Percentiles rank a stretch among this genome's conserved stretches.
Evolutionary conservation across 1,284 basidiomycete species (phyloP).

Genomic region (Cutaneotrichosporon arboriforme): DNA sequence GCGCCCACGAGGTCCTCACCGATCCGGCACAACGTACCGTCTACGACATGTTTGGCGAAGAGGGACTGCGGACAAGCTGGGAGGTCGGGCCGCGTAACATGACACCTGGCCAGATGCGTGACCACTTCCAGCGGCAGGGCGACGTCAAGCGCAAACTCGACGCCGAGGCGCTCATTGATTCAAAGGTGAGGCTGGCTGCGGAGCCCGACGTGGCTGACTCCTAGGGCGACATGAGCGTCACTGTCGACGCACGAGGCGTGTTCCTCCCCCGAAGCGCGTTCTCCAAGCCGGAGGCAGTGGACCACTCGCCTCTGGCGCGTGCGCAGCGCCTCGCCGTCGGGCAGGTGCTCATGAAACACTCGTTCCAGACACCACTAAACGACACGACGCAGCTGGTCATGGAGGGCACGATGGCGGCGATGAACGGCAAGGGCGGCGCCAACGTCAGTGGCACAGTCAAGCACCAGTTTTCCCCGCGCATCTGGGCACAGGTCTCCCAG

Average conservation of each 20-base stretch:
- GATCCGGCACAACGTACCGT: constrained; percentile 51
- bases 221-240: constrained; percentile 36
- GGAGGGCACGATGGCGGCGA: constrained; percentile 47
- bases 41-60: constrained; percentile 54
- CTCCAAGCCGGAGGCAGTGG: constrained; percentile 28
- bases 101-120: constrained; percentile 43
- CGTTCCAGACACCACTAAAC: constrained; percentile 43
- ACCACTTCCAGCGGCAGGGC: constrained; percentile 49
- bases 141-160: constrained; percentile 48
- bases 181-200: constrained; percentile 36
- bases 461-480: constrained; percentile 50
- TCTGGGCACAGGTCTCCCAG: constrained; percentile 45
- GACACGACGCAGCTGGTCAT: constrained; percentile 38
- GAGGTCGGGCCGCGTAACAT: constrained; percentile 49
- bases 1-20: constrained; percentile 49
- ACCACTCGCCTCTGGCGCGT: constrained; percentile 34
- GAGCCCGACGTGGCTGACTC: not conserved
- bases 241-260: constrained; percentile 43
- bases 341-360: constrained; percentile 44
- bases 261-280: constrained; percentile 36
- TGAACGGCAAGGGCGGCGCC: constrained; percentile 48
- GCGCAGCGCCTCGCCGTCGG: constrained; percentile 31
- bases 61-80: constrained; percentile 52
- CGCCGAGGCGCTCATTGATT: constrained; percentile 51
- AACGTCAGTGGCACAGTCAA: constrained; percentile 52